Percentiles rank a stretch among this genome's conserved stretches.
phyloP scores from a whole-genome alignment of 2,329 filamentous ascomycete species.

The Monosporascus sp. region DNA sequence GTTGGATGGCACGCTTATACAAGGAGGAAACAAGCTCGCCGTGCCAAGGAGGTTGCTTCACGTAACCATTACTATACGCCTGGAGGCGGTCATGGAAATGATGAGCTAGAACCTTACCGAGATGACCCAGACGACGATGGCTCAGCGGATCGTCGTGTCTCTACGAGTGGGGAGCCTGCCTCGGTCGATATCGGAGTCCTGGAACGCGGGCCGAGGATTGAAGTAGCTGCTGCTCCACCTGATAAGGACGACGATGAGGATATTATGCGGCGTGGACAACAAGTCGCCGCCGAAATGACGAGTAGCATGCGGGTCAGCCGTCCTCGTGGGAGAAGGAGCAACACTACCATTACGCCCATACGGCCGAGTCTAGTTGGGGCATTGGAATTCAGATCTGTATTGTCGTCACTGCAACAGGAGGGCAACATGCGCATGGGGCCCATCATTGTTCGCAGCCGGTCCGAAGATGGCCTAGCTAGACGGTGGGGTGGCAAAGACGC shows the following conservation, averaged over 20 bases:
- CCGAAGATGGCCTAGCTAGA: slow-evolving; percentile 46
- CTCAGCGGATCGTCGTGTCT: slow-evolving; percentile 23
- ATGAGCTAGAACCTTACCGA: slow-evolving; percentile 60
- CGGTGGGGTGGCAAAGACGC: neutral
- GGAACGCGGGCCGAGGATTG: slow-evolving; percentile 42
- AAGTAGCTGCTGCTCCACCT: slow-evolving; percentile 34
- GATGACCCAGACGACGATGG: slow-evolving; percentile 53
- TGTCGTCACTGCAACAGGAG: slow-evolving; percentile 80
- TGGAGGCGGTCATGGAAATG: slow-evolving; percentile 37
- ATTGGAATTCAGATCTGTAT: slow-evolving; percentile 84
- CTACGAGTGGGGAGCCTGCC: slow-evolving; percentile 21
- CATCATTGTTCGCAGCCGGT: slow-evolving; percentile 64
- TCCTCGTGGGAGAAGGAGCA: slow-evolving; percentile 57
- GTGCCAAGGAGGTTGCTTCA: slow-evolving; percentile 64
- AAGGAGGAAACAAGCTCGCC: slow-evolving; percentile 52
- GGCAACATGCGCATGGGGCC: slow-evolving; percentile 68
- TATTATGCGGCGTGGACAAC: slow-evolving; percentile 47
- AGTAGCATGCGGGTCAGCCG: slow-evolving; percentile 89
- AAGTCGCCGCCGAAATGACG: slow-evolving; percentile 75
- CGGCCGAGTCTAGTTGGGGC: slow-evolving; percentile 89
- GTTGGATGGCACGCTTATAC: slow-evolving; percentile 89
- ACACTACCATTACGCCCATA: slow-evolving; percentile 76
- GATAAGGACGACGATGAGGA: slow-evolving; percentile 49
- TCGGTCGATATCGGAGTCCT: slow-evolving; percentile 36
- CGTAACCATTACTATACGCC: slow-evolving; percentile 67